Percentiles rank a stretch among this genome's conserved stretches.
These are phyloP conservation scores for Hyparrhenia diplandra DNA, from an alignment of 176 grass and related monocot species.

Conservation along the genomic window DNA sequence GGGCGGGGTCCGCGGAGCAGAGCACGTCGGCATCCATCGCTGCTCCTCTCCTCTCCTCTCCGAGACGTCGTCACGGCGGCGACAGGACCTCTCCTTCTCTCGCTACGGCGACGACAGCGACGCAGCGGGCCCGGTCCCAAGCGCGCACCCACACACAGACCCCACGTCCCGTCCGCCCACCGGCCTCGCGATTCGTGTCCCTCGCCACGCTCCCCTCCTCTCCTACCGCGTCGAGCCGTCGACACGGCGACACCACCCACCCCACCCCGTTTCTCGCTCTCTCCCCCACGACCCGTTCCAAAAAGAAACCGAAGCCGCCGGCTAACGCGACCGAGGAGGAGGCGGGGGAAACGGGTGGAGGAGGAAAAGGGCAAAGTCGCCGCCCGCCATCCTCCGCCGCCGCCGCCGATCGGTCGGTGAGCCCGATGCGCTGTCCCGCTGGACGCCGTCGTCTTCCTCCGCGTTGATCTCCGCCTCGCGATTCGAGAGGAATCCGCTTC, in stretches of 20 bases:
- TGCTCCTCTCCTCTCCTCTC: neutral
- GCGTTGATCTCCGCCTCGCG: neutral
- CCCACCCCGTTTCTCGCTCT: neutral
- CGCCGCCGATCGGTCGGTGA: neutral
- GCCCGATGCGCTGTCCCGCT: slow-evolving; percentile 18
- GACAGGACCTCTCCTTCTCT: neutral
- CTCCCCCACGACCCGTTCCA: neutral
- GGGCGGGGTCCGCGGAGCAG: too few relatives aligned
- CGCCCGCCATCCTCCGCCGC: neutral
- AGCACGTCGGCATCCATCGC: neutral
- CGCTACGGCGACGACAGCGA: neutral
- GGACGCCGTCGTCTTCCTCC: neutral
- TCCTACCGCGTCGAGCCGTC: neutral
- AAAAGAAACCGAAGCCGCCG: neutral
- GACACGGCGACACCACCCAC: neutral
- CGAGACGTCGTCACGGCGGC: neutral
- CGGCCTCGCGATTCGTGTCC: neutral
- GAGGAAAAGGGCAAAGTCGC: neutral
- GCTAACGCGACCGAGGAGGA: neutral
- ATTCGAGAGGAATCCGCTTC: slow-evolving; percentile 13
- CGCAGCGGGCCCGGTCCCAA: neutral
- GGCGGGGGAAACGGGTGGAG: neutral
- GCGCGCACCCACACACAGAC: neutral
- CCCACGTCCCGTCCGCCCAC: neutral
- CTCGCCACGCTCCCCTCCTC: too few relatives aligned